Conservation (phyloP, 192 early-diverging fungal species). For the Backusella tuberculispora region DNA sequence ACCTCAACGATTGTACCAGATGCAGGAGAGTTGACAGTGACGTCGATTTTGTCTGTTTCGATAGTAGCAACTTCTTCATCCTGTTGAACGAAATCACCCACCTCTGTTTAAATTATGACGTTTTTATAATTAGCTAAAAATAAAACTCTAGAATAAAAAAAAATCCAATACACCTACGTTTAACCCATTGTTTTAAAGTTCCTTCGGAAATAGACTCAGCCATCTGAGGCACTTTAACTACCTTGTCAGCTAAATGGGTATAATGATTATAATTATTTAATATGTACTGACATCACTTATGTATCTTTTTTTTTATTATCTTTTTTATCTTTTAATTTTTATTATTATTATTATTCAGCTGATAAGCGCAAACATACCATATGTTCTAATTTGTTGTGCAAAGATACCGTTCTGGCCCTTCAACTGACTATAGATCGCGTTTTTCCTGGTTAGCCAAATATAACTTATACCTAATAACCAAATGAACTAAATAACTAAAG, state of each 20-base stretch:
- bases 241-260: slow-evolving; percentile 65
- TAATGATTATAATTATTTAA: neutral
- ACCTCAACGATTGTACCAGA: slow-evolving; percentile 75
- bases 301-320: too few species aligned
- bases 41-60: slow-evolving; percentile 99
- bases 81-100: slow-evolving; percentile 92
- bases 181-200: slow-evolving; percentile 94
- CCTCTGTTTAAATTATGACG: slow-evolving; percentile 58
- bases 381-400: slow-evolving; percentile 27
- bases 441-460: neutral
- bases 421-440: slow-evolving; percentile 6
- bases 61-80: slow-evolving; percentile 98
- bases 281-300: neutral
- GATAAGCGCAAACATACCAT: slow-evolving; percentile 19
- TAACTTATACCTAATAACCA: neutral
- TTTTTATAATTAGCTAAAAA: neutral
- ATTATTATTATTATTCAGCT: neutral
- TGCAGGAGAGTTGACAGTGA: slow-evolving; percentile 94
- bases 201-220: slow-evolving; percentile 99
- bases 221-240: slow-evolving; percentile 96
- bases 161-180: slow-evolving; percentile 64
- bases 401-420: neutral
- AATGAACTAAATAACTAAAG: neutral
- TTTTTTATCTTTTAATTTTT: too few species aligned
- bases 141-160: neutral